Base-by-base conservation (phyloP, 2,329 filamentous ascomycete species). In the Myriosclerotinia scirpicola region DNA sequence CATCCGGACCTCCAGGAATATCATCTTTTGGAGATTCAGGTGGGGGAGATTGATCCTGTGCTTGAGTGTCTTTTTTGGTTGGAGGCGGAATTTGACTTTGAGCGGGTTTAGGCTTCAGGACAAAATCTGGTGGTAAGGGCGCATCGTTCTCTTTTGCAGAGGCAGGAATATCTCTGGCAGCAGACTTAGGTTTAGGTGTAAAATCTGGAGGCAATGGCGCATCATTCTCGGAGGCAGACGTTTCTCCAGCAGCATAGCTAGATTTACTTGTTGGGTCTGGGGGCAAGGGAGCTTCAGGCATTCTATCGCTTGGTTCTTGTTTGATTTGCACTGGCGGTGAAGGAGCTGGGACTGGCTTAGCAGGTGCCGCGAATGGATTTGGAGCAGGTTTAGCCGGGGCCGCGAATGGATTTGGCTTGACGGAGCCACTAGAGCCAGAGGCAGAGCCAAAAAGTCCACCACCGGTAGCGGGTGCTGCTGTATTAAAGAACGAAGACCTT, bases 121-220 rank as follows among this genome's bases (percentile, higher is more conserved):
- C 67, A 54, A 75, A 75, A 68, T 79, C 79, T 63, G 80, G 79
- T 66, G 80, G 80, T 53, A 80, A 71, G 46, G 79, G 78, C n/a
- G 77, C 76, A 69, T 80, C 77, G 50, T 74, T 72, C 30, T 34
- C 30, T 34, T 34, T 34, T 34, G 2, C 30, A 34, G 30, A 34
- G 9, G 26, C 30, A 34, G 61, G 40, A 20, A 30, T 12, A 30
- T 53, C 46, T 38, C 20, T 53, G 15, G 34, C n/a, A 20, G 36
- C 54, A 9, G 59, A 4, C 66, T 71, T 71, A 11, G 67, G 46
- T 64, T 73, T 72, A n/a, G 68, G 66, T 52, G 72, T 67, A 60
- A 75, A 75, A 68, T 79, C 79, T 60, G 80, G 79, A 67, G 80
- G 80, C 50, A 80, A 71, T 54, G 79, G 78, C n/a, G 77, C 75